These are phyloP conservation scores for Lactarius tabidus DNA, from an alignment of 768 basidiomycete genomes.

Conservation along the genomic window DNA sequence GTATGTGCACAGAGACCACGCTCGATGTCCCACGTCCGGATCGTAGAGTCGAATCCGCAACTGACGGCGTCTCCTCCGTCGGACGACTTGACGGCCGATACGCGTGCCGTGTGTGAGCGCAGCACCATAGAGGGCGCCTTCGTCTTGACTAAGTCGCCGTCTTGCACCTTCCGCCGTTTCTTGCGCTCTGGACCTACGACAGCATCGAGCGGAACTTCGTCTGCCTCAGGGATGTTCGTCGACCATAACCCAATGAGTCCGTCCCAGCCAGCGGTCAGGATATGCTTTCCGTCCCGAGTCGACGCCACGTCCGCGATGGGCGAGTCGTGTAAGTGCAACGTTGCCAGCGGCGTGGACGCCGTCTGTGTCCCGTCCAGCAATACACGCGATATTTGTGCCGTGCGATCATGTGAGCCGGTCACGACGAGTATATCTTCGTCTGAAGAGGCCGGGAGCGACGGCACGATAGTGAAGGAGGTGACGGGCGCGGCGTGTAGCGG, in stretches of 20 bases:
- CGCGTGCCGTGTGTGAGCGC: slow-evolving; percentile 77
- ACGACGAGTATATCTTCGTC: slow-evolving; percentile 45
- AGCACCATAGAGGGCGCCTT: slow-evolving; percentile 72
- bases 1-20: slow-evolving; percentile 66
- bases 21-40: slow-evolving; percentile 84
- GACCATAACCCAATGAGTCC: slow-evolving; percentile 80
- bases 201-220: slow-evolving; percentile 55
- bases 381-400: slow-evolving; percentile 50
- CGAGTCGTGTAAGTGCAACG: slow-evolving; percentile 78
- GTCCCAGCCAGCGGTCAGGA: slow-evolving; percentile 89
- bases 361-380: slow-evolving; percentile 20
- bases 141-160: slow-evolving; percentile 33
- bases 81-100: slow-evolving; percentile 68
- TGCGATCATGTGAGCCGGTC: slow-evolving; percentile 77
- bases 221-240: slow-evolving; percentile 51
- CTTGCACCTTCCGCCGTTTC: slow-evolving; percentile 49
- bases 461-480: slow-evolving; percentile 58
- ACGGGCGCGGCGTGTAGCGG: slow-evolving; percentile 60
- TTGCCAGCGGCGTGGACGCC: slow-evolving; percentile 44
- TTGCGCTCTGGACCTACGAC: slow-evolving; percentile 39
- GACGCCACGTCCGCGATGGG: slow-evolving; percentile 70
- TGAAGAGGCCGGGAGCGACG: slow-evolving; percentile 31
- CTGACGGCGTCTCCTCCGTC: slow-evolving; percentile 53
- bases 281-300: slow-evolving; percentile 49
- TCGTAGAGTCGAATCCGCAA: slow-evolving; percentile 87